These are phyloP conservation scores for Trifolium pratense DNA, from an alignment of 306 rosid species.

Conservation along the genomic window DNA sequence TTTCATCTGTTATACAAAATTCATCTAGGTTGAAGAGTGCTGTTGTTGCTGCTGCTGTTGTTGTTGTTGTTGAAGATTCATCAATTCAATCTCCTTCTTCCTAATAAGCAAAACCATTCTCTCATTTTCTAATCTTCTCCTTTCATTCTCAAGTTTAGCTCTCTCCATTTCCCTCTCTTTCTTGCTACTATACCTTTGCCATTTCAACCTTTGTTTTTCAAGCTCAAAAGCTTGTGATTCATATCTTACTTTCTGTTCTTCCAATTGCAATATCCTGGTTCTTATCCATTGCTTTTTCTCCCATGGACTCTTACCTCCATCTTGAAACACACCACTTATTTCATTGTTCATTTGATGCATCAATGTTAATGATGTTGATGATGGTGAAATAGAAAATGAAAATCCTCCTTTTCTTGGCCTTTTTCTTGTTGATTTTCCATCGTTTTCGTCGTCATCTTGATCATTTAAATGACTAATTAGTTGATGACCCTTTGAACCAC, in stretches of 20 bases:
- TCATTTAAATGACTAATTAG: not conserved
- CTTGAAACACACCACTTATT: slow-evolving; percentile 60
- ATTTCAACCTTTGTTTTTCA: slow-evolving; percentile 81
- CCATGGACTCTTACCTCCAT: slow-evolving; percentile 63
- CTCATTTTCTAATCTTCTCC: slow-evolving; percentile 64
- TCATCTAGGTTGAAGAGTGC: slow-evolving; percentile 59
- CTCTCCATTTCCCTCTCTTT: slow-evolving; percentile 94
- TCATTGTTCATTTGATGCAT: slow-evolving; percentile 60
- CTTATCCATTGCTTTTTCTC: slow-evolving; percentile 87
- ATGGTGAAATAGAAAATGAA: slow-evolving; percentile 7
- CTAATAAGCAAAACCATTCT: slow-evolving; percentile 72
- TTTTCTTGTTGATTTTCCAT: slow-evolving; percentile 51
- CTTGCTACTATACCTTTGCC: slow-evolving; percentile 81
- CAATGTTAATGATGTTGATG: slow-evolving; percentile 27
- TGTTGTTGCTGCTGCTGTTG: slow-evolving; percentile 61
- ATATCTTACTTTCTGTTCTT: slow-evolving; percentile 65
- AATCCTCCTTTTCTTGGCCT: slow-evolving; percentile 46
- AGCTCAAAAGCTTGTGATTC: slow-evolving; percentile 63
- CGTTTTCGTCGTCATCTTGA: slow-evolving; percentile 40
- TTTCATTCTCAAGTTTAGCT: slow-evolving; percentile 72
- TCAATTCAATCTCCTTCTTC: slow-evolving; percentile 68
- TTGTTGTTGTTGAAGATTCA: slow-evolving; percentile 50
- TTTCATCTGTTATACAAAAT: slow-evolving; percentile 36
- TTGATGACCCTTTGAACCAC: slow-evolving; percentile 44
- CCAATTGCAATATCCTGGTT: slow-evolving; percentile 56